A percentile compares a stretch with the other conserved stretches of the same genome.
Conservation (phyloP, 257 asterid genomes). For the Petunia axillaris region DNA sequence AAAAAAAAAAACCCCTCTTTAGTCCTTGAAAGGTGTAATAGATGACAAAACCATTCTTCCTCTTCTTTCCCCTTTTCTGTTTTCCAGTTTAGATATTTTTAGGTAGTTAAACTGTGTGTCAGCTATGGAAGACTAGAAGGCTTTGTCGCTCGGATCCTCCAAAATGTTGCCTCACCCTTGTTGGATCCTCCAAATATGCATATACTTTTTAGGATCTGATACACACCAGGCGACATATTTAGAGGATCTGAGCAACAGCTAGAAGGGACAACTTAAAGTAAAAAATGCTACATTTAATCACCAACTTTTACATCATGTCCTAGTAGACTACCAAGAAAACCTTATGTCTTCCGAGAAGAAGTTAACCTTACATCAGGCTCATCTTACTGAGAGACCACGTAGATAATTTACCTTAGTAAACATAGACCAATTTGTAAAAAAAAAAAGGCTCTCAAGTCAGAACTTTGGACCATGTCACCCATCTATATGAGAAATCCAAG, state of each 20-base stretch:
- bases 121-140: not conserved
- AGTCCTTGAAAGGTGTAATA: not conserved
- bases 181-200: no score
- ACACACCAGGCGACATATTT: no score
- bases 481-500: not conserved
- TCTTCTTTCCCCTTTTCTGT: not conserved
- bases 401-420: not conserved
- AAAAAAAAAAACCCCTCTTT: conserved; percentile 12
- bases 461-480: not conserved
- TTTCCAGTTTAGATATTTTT: not conserved
- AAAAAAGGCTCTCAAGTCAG: not conserved
- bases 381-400: not conserved
- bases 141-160: no score
- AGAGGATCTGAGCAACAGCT: not conserved
- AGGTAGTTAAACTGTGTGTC: not conserved
- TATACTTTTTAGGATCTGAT: no score
- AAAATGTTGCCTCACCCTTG: no score
- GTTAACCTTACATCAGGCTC: not conserved
- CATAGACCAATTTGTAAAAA: not conserved
- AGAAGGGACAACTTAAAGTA: no score
- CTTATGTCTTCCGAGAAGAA: not conserved
- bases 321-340: not conserved
- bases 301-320: no score
- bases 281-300: no score
- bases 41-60: not conserved